phyloP scores from a whole-genome alignment of 257 asterid genomes.

The Salvia hispanica region DNA sequence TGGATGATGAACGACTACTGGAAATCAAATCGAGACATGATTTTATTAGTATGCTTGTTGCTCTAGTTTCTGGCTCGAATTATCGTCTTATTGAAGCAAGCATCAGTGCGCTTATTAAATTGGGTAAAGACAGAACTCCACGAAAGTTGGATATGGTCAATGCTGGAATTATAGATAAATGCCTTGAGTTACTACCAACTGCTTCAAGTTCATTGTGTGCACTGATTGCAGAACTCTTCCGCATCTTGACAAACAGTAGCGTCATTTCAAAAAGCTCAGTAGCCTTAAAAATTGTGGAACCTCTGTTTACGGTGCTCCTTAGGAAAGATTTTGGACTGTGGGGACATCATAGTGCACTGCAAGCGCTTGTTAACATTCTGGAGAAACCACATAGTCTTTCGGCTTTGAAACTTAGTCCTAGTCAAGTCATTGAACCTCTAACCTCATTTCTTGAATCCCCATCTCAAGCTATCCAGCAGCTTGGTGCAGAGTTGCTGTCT shows the following conservation, averaged over 20 bases:
- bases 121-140: slow-evolving; percentile 88
- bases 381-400: slow-evolving; percentile 85
- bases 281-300: slow-evolving; percentile 74
- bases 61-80: slow-evolving; percentile 71
- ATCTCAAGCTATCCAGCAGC: slow-evolving; percentile 86
- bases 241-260: slow-evolving; percentile 86
- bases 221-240: slow-evolving; percentile 79
- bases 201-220: slow-evolving; percentile 76
- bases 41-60: slow-evolving; percentile 64
- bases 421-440: slow-evolving; percentile 78
- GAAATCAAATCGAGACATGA: slow-evolving; percentile 64
- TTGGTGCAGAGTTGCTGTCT: slow-evolving; percentile 76
- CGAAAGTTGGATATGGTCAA: slow-evolving; percentile 88
- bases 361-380: slow-evolving; percentile 82
- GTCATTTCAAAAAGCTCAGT: slow-evolving; percentile 66
- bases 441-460: slow-evolving; percentile 74
- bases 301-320: slow-evolving; percentile 69
- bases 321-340: slow-evolving; percentile 67
- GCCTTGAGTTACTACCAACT: slow-evolving; percentile 68
- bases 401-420: slow-evolving; percentile 65
- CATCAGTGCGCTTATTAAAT: slow-evolving; percentile 71
- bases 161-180: slow-evolving; percentile 77
- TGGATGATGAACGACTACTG: slow-evolving; percentile 72
- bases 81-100: slow-evolving; percentile 74
- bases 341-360: slow-evolving; percentile 94